These are phyloP conservation scores for Quercus lobata DNA, from an alignment of 331 rosid species.

Conservation along the genomic window DNA sequence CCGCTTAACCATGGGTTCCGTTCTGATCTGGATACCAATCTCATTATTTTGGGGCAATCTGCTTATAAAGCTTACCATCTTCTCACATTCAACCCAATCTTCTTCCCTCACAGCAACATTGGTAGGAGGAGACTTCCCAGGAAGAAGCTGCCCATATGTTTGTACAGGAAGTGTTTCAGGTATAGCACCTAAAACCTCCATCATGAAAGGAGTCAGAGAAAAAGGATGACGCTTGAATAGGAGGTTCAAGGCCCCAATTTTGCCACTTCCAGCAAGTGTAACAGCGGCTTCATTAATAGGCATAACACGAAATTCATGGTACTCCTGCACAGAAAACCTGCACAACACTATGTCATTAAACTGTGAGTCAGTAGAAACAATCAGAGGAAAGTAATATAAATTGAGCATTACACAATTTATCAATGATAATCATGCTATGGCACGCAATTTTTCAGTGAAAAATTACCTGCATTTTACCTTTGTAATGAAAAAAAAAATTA, in stretches of 20 bases:
- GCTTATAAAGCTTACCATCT: conserved; percentile 58
- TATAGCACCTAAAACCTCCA: conserved; percentile 78
- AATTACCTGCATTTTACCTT: neutral
- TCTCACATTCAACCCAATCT: conserved; percentile 98
- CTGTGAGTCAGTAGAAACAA: conserved; percentile 53
- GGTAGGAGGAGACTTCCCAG: conserved; percentile 83
- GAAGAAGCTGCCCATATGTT: conserved; percentile 92
- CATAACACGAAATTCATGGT: conserved; percentile 71
- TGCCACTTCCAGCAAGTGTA: conserved; percentile 84
- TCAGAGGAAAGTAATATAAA: conserved; percentile 29
- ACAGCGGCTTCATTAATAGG: conserved; percentile 76
- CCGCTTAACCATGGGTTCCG: conserved; percentile 85
- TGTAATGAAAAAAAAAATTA: neutral
- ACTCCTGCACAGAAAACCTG: conserved; percentile 98
- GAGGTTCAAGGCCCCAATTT: conserved; percentile 89
- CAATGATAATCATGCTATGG: conserved; percentile 6
- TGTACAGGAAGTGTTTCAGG: conserved; percentile 93
- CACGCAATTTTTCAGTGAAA: neutral
- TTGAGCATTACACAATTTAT: conserved; percentile 6
- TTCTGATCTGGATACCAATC: conserved; percentile 53
- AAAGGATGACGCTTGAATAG: conserved; percentile 89
- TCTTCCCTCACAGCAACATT: conserved; percentile 73
- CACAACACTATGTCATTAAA: conserved; percentile 70
- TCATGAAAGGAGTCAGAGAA: conserved; percentile 65
- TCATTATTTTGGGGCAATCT: conserved; percentile 41